phyloP scores from a whole-genome alignment of 2,329 filamentous ascomycete genomes.

The Fusarium dimerum region DNA sequence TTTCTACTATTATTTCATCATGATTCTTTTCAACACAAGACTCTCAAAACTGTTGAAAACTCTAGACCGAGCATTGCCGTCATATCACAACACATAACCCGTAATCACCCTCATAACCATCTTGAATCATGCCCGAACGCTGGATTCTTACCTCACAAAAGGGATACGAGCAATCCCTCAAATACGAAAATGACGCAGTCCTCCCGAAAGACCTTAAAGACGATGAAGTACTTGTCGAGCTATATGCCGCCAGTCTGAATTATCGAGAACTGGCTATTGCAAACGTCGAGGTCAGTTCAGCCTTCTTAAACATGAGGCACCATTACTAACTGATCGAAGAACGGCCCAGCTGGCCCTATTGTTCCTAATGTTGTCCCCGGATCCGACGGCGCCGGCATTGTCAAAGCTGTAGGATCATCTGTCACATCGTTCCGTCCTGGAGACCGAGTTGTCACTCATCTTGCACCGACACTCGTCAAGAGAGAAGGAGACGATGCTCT shows the following conservation, averaged over 20 bases:
- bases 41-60: no score
- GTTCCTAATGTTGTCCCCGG: slow-evolving; percentile 31
- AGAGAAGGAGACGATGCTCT: slow-evolving; percentile 24
- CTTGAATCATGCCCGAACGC: no score
- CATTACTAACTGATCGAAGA: not conserved
- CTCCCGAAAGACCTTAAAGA: slow-evolving; percentile 46
- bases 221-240: slow-evolving; percentile 61
- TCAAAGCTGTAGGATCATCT: slow-evolving; percentile 52
- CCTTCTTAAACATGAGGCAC: not conserved
- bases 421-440: slow-evolving; percentile 49
- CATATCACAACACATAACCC: no score
- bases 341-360: slow-evolving; percentile 26
- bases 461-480: slow-evolving; percentile 27
- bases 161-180: slow-evolving; percentile 36
- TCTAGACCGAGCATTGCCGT: no score
- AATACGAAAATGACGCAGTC: slow-evolving; percentile 31
- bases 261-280: slow-evolving; percentile 50
- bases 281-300: slow-evolving; percentile 26
- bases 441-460: slow-evolving; percentile 57
- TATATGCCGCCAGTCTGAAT: slow-evolving; percentile 50
- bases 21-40: no score
- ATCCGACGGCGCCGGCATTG: slow-evolving; percentile 45
- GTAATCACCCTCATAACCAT: no score
- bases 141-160: slow-evolving; percentile 19
- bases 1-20: no score